These are phyloP conservation scores for Rutstroemia sp. DNA, from an alignment of 2,329 filamentous ascomycete species.

Conservation along the genomic window DNA sequence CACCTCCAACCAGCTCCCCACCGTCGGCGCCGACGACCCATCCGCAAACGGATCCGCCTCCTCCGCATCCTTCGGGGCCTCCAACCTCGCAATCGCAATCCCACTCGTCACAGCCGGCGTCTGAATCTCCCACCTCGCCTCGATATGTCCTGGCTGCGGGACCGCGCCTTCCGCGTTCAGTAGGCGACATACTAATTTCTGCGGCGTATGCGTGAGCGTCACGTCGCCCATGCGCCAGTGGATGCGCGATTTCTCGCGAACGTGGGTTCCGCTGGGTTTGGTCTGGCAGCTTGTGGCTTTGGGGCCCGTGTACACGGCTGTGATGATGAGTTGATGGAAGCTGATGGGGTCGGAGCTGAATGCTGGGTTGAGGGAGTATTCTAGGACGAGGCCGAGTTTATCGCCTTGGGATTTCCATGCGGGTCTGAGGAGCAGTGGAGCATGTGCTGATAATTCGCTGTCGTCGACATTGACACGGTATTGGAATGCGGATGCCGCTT, in stretches of 20 bases:
- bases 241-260: slow-evolving; percentile 67
- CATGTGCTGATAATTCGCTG: slow-evolving; percentile 42
- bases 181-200: slow-evolving; percentile 80
- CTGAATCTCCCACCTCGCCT: slow-evolving; percentile 72
- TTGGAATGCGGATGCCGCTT: slow-evolving; percentile 76
- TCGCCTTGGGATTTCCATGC: slow-evolving; percentile 75
- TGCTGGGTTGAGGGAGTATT: slow-evolving; percentile 74
- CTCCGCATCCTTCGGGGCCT: slow-evolving; percentile 45
- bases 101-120: slow-evolving; percentile 45
- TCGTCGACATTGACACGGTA: slow-evolving; percentile 77
- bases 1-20: slow-evolving; percentile 56
- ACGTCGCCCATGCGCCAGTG: slow-evolving; percentile 79
- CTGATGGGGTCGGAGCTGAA: slow-evolving; percentile 40
- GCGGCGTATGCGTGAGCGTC: slow-evolving; percentile 47
- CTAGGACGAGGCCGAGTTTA: slow-evolving; percentile 78
- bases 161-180: slow-evolving; percentile 61
- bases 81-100: slow-evolving; percentile 55
- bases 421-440: slow-evolving; percentile 54
- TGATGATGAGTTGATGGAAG: slow-evolving; percentile 67
- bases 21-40: slow-evolving; percentile 35
- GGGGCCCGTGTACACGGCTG: slow-evolving; percentile 62
- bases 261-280: slow-evolving; percentile 72
- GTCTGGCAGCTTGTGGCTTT: slow-evolving; percentile 62
- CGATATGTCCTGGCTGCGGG: slow-evolving; percentile 67
- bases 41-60: slow-evolving; percentile 62